A percentile compares a stretch with the other conserved stretches of the same genome.
These are phyloP conservation scores for Phanerochaete carnosa DNA, from an alignment of 768 basidiomycete species.

Conservation along the genomic window DNA sequence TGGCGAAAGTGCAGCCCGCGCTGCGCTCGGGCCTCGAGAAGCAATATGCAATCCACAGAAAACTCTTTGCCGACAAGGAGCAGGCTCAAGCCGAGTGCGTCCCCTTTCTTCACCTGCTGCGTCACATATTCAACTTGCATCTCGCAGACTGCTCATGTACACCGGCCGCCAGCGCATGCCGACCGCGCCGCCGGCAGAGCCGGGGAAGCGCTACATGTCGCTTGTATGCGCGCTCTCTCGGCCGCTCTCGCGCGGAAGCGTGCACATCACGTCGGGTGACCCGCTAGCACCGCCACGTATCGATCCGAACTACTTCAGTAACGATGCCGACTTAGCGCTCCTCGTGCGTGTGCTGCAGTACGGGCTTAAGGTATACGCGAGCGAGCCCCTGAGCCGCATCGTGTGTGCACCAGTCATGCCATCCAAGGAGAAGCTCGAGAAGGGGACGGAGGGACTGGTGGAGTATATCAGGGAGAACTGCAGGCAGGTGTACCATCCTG, in stretches of 20 bases:
- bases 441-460: neutral
- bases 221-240: slow-evolving; percentile 22
- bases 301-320: slow-evolving; percentile 20
- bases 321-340: neutral
- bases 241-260: slow-evolving; percentile 30
- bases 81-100: neutral
- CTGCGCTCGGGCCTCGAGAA: neutral
- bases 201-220: slow-evolving; percentile 24
- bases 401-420: neutral
- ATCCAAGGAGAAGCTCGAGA: neutral
- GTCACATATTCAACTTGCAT: neutral
- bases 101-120: neutral
- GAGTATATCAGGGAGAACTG: neutral
- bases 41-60: neutral
- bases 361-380: neutral
- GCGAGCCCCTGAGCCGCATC: neutral
- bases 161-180: neutral
- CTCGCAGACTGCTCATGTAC: neutral
- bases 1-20: neutral
- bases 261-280: slow-evolving; percentile 45
- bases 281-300: slow-evolving; percentile 40
- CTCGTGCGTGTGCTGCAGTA: neutral
- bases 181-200: slow-evolving; percentile 5
- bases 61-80: neutral
- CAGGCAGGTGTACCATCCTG: slow-evolving; percentile 3